phyloP scores from a whole-genome alignment of 139 green algal genomes.

The Chlamydomonas eustigma region DNA sequence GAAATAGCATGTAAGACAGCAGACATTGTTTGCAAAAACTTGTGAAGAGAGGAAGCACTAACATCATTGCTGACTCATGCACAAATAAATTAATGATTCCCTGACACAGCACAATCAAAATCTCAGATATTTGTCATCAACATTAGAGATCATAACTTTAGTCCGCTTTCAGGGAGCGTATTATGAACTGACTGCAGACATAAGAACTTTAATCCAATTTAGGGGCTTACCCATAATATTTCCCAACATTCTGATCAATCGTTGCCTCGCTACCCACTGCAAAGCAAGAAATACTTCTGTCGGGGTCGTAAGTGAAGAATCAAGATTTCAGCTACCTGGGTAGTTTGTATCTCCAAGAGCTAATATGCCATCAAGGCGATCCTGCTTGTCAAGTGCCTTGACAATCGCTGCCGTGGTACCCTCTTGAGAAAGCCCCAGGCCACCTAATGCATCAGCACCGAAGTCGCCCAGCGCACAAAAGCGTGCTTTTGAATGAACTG shows the following conservation, averaged over 20 bases:
- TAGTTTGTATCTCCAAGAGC: conserved; percentile 5
- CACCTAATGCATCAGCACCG: not conserved
- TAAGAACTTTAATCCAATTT: no score
- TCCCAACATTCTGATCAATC: conserved; percentile 12
- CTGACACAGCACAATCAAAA: no score
- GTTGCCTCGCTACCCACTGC: not conserved
- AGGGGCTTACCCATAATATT: conserved; percentile 8
- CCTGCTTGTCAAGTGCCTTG: not conserved
- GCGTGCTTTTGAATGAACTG: no score
- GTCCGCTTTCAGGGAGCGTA: no score
- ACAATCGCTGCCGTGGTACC: not conserved
- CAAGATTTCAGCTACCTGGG: not conserved
- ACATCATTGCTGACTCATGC: no score
- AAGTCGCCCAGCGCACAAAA: conserved; percentile 10
- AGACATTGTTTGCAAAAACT: no score
- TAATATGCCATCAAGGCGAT: not conserved
- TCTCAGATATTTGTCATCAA: no score
- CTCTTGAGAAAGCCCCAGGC: not conserved
- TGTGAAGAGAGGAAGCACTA: no score
- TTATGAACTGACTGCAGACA: no score
- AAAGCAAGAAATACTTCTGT: not conserved
- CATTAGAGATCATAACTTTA: no score
- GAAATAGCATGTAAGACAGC: no score
- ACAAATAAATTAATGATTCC: no score
- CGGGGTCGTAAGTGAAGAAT: not conserved